Evolutionary conservation across 164 flowering plant genomes (phyloP).

Genomic region (Brasenia schreberi): DNA sequence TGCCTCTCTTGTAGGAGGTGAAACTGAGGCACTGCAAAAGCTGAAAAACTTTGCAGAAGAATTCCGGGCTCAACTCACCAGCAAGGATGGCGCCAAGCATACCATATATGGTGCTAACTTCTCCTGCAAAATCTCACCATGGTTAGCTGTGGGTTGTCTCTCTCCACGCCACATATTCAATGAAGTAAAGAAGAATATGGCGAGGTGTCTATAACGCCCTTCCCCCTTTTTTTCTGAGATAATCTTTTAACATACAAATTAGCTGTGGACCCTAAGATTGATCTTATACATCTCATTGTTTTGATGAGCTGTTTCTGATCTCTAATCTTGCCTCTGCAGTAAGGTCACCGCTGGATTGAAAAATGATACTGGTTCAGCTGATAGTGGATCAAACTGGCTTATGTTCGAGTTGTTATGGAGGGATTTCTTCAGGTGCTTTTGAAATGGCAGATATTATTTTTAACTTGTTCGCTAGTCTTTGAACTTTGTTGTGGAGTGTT

Average conservation of each 20-base stretch:
- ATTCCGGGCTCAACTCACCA: conserved; percentile 63
- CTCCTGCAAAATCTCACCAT: conserved; percentile 90
- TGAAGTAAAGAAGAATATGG: conserved; percentile 63
- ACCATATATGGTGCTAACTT: conserved; percentile 90
- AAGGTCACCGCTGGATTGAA: conserved; percentile 39
- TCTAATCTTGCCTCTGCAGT: conserved; percentile 18
- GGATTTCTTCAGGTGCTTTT: conserved; percentile 86
- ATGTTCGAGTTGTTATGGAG: conserved; percentile 92
- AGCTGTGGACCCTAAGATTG: not conserved
- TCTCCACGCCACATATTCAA: conserved; percentile 94
- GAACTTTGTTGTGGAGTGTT: not conserved
- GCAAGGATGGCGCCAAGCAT: conserved; percentile 28
- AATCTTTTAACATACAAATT: not conserved
- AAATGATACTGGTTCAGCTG: conserved; percentile 30
- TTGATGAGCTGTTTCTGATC: not conserved
- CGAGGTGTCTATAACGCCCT: conserved; percentile 23
- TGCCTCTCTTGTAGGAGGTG: conserved; percentile 81
- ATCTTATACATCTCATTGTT: not conserved
- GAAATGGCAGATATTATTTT: not conserved
- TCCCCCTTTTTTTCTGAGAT: not conserved
- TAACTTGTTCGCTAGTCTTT: not conserved
- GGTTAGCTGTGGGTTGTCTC: conserved; percentile 89
- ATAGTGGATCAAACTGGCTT: conserved; percentile 72
- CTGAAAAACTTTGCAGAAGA: conserved; percentile 68
- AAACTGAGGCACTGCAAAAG: conserved; percentile 77